These are phyloP conservation scores for Astragalus membranaceus DNA, from an alignment of 306 rosid genomes.

Conservation along the genomic window DNA sequence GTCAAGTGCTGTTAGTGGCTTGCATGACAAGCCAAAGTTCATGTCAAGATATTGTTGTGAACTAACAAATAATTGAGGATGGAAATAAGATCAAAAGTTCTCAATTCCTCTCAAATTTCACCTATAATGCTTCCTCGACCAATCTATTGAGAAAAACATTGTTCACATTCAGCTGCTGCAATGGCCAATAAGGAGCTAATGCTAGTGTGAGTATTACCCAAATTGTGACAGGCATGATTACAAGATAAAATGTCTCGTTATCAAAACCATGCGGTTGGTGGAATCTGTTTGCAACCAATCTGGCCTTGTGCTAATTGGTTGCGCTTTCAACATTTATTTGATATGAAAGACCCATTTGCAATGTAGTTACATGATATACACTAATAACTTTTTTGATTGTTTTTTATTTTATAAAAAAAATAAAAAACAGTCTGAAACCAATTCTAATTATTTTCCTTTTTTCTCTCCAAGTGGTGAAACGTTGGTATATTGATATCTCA, in stretches of 20 bases:
- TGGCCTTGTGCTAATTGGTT: not conserved
- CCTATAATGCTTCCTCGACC: too few species aligned
- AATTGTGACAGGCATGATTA: not conserved
- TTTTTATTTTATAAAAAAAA: not conserved
- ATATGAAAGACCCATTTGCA: not conserved
- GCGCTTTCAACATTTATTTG: not conserved
- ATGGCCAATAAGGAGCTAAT: not conserved
- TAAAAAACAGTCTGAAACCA: not conserved
- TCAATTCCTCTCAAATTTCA: too few species aligned
- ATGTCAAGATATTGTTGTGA: not conserved
- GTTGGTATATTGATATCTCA: not conserved
- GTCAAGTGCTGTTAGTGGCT: not conserved
- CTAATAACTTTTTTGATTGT: not conserved
- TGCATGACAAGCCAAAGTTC: not conserved
- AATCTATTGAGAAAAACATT: too few species aligned
- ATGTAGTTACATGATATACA: not conserved
- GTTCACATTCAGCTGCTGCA: not conserved
- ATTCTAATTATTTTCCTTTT: not conserved
- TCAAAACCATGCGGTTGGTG: not conserved
- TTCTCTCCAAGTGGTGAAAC: slow-evolving; percentile 1
- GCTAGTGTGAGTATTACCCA: not conserved
- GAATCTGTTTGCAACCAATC: too few species aligned
- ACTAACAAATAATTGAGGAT: too few species aligned
- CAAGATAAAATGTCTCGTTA: not conserved
- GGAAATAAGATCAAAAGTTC: too few species aligned